Evolutionary conservation across 2,329 filamentous ascomycete genomes (phyloP).

Genomic region (Apiospora aurea): DNA sequence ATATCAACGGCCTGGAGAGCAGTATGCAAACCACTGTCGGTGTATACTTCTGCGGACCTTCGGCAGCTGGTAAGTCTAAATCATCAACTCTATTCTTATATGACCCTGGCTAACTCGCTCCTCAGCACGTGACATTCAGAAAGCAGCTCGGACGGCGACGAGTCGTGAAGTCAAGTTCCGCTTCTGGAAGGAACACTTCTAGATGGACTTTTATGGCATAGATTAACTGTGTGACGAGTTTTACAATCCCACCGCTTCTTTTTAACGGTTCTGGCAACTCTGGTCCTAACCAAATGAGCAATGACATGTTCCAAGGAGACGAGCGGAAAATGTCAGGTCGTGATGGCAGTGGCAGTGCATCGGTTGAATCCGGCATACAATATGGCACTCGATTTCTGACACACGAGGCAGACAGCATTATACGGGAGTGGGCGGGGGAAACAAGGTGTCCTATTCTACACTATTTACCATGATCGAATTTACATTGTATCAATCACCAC

Average conservation of each 20-base stretch:
- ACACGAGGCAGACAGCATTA: slow-evolving; percentile 8
- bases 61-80: slow-evolving; percentile 62
- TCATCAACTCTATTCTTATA: not conserved
- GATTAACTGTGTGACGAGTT: not conserved
- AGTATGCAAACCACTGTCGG: slow-evolving; percentile 84
- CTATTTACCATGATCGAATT: slow-evolving; percentile 16
- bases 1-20: slow-evolving; percentile 81
- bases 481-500: not conserved
- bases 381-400: not conserved
- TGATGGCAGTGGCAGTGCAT: not conserved
- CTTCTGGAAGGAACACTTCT: slow-evolving; percentile 98
- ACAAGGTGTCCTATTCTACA: not conserved
- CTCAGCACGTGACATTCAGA: slow-evolving; percentile 82
- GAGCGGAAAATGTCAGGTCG: not conserved
- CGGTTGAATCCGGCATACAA: not conserved
- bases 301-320: not conserved
- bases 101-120: slow-evolving; percentile 43
- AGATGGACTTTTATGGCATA: slow-evolving; percentile 33
- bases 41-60: slow-evolving; percentile 97
- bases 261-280: not conserved
- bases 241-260: not conserved
- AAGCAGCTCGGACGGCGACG: slow-evolving; percentile 76
- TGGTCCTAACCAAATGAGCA: not conserved
- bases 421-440: slow-evolving; percentile 13
- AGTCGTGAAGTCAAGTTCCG: slow-evolving; percentile 86